Percentiles rank a stretch among this genome's conserved stretches.
These are phyloP conservation scores for Globisporangium polare DNA, from an alignment of 352 stramenopile genomes.

Conservation along the genomic window DNA sequence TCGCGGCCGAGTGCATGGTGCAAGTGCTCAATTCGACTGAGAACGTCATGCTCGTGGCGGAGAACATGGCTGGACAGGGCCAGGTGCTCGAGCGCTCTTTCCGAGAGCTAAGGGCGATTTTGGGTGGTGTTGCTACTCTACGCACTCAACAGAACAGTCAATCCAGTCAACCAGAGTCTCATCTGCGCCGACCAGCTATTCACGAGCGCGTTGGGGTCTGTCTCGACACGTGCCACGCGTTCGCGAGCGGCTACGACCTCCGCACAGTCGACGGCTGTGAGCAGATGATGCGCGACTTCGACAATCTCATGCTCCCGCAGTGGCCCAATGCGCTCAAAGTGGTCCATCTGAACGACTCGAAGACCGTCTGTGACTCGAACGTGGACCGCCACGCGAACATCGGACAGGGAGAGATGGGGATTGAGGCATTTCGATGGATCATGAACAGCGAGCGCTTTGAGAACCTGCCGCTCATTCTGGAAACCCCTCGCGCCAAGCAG, in stretches of 20 bases:
- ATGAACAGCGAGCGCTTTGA: slow-evolving; percentile 38
- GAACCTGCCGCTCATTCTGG: slow-evolving; percentile 40
- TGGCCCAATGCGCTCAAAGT: slow-evolving; percentile 36
- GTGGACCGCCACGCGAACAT: slow-evolving; percentile 45
- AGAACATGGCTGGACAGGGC: slow-evolving; percentile 46
- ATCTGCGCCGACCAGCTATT: background rate
- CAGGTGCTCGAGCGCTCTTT: slow-evolving; percentile 34
- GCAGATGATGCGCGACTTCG: slow-evolving; percentile 28
- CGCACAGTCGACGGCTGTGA: slow-evolving; percentile 23
- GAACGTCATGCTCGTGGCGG: slow-evolving; percentile 29
- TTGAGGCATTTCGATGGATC: slow-evolving; percentile 32
- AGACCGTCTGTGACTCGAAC: slow-evolving; percentile 23
- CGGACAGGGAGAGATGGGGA: slow-evolving; percentile 24
- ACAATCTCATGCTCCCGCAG: slow-evolving; percentile 19
- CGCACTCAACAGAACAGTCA: background rate
- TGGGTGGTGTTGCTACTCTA: slow-evolving; percentile 17
- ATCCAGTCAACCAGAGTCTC: background rate
- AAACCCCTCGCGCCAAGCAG: slow-evolving; percentile 27
- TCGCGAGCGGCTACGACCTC: slow-evolving; percentile 30
- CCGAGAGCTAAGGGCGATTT: slow-evolving; percentile 28
- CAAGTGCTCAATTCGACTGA: slow-evolving; percentile 24
- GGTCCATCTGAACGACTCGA: slow-evolving; percentile 47
- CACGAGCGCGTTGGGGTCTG: slow-evolving; percentile 30
- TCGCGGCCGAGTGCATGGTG: slow-evolving; percentile 29
- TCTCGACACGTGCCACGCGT: slow-evolving; percentile 43